These are phyloP conservation scores for Neonectria magnoliae DNA, from an alignment of 2,329 filamentous ascomycete genomes.

Conservation along the genomic window DNA sequence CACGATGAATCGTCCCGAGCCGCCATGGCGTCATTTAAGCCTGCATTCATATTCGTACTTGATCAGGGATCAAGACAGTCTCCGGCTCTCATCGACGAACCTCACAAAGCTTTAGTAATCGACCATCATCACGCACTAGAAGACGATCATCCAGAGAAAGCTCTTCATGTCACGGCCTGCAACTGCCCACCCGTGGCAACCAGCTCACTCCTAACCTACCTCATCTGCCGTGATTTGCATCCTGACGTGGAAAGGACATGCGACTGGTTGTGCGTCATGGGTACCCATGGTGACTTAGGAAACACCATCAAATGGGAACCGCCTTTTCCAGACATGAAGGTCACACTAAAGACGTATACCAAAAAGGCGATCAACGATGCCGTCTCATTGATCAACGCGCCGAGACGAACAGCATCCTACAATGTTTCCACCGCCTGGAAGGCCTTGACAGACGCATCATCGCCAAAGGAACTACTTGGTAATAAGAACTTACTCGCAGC, in stretches of 20 bases:
- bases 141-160: conserved; percentile 65
- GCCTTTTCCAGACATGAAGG: background rate
- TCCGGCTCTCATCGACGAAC: background rate
- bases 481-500: conserved; percentile 63
- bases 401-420: background rate
- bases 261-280: background rate
- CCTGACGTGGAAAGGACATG: background rate
- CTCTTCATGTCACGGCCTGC: conserved; percentile 69
- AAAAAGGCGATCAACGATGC: background rate
- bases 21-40: background rate
- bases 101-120: background rate
- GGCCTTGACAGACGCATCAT: background rate
- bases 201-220: conserved; percentile 70
- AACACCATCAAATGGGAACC: background rate
- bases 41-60: background rate
- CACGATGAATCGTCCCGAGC: background rate
- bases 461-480: conserved; percentile 52
- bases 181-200: conserved; percentile 73
- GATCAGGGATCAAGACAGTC: background rate
- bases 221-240: conserved; percentile 59
- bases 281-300: background rate
- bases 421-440: background rate
- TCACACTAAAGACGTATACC: background rate
- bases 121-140: conserved; percentile 27
- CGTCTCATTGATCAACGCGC: background rate